Percentiles rank a stretch among this genome's conserved stretches.
phyloP scores from a whole-genome alignment of 495 filamentous ascomycete genomes.

The Cairneyella variabilis region DNA sequence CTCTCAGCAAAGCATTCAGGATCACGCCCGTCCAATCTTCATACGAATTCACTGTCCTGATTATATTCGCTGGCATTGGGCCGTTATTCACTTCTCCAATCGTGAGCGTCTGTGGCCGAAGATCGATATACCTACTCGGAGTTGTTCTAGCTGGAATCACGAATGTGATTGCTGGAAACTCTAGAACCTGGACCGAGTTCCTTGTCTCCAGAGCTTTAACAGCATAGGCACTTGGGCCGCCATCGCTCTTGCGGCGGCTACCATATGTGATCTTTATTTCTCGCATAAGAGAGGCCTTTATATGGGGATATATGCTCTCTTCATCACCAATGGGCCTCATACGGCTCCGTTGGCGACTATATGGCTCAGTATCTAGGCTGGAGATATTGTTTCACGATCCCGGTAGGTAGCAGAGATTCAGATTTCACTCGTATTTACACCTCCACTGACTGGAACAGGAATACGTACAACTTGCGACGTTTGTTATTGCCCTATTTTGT shows the following conservation, averaged over 20 bases:
- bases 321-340: constrained; percentile 35
- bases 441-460: neutral
- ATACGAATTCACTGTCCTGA: constrained; percentile 20
- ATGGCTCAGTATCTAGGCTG: constrained; percentile 35
- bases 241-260: constrained; percentile 35
- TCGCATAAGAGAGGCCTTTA: constrained; percentile 37
- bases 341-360: constrained; percentile 37
- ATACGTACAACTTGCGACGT: constrained; percentile 32
- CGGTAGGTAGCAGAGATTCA: constrained; percentile 2
- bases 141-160: constrained; percentile 31
- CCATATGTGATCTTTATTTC: constrained; percentile 40
- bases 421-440: neutral
- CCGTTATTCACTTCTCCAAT: constrained; percentile 30
- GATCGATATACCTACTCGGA: constrained; percentile 32
- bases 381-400: constrained; percentile 38
- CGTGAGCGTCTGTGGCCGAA: constrained; percentile 34
- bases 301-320: constrained; percentile 39
- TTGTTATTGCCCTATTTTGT: constrained; percentile 32
- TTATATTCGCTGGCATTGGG: constrained; percentile 15
- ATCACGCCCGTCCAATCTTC: constrained; percentile 25
- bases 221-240: constrained; percentile 33
- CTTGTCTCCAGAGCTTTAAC: constrained; percentile 32
- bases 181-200: constrained; percentile 29
- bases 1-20: constrained; percentile 22
- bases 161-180: constrained; percentile 31